Evolutionary conservation across 148 eudicot genomes (phyloP).

Genomic region (Persicaria maculosa): DNA sequence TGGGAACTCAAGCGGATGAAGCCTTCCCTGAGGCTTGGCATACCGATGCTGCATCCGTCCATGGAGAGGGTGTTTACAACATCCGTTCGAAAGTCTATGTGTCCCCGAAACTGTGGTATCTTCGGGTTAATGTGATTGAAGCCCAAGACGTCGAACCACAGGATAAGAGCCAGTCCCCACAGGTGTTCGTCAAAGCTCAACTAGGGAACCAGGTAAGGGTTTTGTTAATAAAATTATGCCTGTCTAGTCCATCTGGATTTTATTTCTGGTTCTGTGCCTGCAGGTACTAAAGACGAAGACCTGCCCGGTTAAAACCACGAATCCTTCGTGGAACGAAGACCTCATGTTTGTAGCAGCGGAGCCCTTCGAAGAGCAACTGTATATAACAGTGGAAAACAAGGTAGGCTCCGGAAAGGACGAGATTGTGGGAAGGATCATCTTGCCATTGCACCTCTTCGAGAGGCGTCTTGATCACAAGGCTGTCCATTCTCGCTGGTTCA

Average conservation of each 20-base stretch:
- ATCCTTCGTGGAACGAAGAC: constrained; percentile 41
- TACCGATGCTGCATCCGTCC: constrained; percentile 32
- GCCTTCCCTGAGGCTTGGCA: constrained; percentile 51
- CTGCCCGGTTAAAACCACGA: constrained; percentile 20
- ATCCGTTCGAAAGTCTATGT: constrained; percentile 40
- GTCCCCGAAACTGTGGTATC: constrained; percentile 39
- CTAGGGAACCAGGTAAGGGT: constrained; percentile 17
- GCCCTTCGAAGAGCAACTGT: constrained; percentile 33
- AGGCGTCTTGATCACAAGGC: constrained; percentile 32
- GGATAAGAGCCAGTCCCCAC: constrained; percentile 28
- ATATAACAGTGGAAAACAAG: constrained; percentile 30
- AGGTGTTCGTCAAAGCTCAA: constrained; percentile 30
- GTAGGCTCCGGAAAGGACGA: constrained; percentile 29
- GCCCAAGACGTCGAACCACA: constrained; percentile 39
- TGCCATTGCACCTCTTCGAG: constrained; percentile 28
- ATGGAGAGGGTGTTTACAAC: constrained; percentile 30
- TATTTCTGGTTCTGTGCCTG: not conserved
- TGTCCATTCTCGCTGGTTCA: constrained; percentile 38
- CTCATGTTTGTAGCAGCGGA: constrained; percentile 38
- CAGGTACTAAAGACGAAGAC: constrained; percentile 30
- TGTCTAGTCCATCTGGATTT: too few relatives aligned
- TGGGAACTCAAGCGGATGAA: constrained; percentile 48
- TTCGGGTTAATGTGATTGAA: constrained; percentile 36
- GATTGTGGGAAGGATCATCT: constrained; percentile 29
- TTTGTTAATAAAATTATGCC: too few relatives aligned